Base-by-base conservation (phyloP, 768 basidiomycete genomes). In the Chalciporus sphaerocephalus region DNA sequence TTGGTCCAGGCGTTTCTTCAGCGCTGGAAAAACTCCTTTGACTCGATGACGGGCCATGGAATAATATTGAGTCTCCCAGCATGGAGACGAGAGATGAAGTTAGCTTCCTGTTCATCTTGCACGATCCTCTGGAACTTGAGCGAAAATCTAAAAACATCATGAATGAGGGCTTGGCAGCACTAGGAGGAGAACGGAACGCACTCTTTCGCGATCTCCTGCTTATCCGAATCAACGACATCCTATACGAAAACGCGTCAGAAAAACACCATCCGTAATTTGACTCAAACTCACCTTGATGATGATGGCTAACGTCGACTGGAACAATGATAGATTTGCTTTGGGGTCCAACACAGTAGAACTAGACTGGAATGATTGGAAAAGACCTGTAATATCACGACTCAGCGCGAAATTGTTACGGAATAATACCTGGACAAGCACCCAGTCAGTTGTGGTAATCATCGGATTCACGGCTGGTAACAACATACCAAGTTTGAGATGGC, bases 391-490 rank as follows among this genome's bases (percentile, higher is more conserved):
- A 50, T 81, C 79, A 16, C 80, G 69, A 35, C 78, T 76, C 2
- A 83, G 61, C 0, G 81, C 79, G 43, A 83, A 83, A 42, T 83
- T 83, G 46, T 83, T 81, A 4, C 82, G 74, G 65, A 81, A 82
- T 2, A 82, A 61, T 1, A 83, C 78, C 81, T 83, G 46, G 27
- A 2, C 2, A n/a, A n/a, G n/a, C n/a, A n/a, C n/a, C n/a, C n/a
- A n/a, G n/a, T n/a, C n/a, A n/a, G n/a, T n/a, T n/a, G n/a, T n/a
- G n/a, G n/a, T n/a, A n/a, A n/a, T n/a, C n/a, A n/a, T n/a, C n/a
- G 3, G 7, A 32, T 32, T 15, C 3, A 1, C 6, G 20, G 13
- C 13, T n/a, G 0, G 2, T 72, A 50, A 60, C 74, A 75, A 30
- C 72, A 21, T 46, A 80, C 81, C 49, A 83, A 56, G 52, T 83